Evolutionary conservation across 2,329 filamentous ascomycete species (phyloP).

Genomic region (Aspergillus eucalypticola): DNA sequence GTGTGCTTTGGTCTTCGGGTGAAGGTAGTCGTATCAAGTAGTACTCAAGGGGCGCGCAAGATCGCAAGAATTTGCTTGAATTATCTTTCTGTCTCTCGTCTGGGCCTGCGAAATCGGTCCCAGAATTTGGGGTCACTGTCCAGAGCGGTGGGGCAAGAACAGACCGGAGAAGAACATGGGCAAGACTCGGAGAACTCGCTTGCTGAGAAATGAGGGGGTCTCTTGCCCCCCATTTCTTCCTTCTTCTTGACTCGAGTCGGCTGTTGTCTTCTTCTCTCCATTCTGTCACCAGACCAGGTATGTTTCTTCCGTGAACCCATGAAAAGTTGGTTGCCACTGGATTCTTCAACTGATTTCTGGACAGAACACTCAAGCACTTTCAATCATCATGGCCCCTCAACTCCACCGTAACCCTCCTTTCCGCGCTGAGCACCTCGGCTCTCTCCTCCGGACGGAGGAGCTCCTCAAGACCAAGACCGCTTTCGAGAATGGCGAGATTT

Average conservation of each 20-base stretch:
- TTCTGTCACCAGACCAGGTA: not conserved
- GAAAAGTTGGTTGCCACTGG: not conserved
- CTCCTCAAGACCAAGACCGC: slow-evolving; percentile 62
- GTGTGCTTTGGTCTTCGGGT: no score
- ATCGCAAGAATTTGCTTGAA: no score
- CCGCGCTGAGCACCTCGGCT: slow-evolving; percentile 72
- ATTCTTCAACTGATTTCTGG: not conserved
- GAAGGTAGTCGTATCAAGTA: no score
- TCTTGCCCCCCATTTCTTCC: not conserved
- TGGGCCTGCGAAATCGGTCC: slow-evolving; percentile 1
- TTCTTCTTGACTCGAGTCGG: not conserved
- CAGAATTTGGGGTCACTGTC: not conserved
- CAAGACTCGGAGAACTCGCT: not conserved
- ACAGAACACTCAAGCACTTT: not conserved
- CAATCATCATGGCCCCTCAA: slow-evolving; percentile 31
- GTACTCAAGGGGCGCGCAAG: no score
- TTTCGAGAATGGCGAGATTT: slow-evolving; percentile 57
- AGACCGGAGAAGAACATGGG: not conserved
- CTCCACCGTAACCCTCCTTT: slow-evolving; percentile 58
- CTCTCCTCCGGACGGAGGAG: slow-evolving; percentile 64
- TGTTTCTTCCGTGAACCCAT: not conserved
- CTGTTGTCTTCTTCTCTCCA: not conserved
- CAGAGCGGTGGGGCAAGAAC: not conserved
- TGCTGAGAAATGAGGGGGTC: not conserved
- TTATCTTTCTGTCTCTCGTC: not conserved